Evolutionary conservation across 352 stramenopile species (phyloP).

Genomic region (Pythium angustatum): DNA sequence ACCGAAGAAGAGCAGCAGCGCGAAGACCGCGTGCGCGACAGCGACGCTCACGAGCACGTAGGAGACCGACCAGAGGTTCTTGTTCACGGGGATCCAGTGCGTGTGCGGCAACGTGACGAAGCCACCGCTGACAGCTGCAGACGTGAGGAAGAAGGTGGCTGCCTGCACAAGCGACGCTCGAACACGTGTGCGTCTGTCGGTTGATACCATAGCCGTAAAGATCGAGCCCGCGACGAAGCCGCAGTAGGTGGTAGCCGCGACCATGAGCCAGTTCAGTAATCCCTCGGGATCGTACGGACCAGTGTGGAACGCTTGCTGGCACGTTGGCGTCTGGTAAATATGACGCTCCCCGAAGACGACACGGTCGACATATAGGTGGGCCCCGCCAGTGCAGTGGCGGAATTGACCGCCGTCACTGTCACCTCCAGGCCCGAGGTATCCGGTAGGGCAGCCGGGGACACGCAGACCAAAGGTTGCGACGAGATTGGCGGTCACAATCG

Average conservation of each 20-base stretch:
- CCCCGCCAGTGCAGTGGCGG: slow-evolving; percentile 74
- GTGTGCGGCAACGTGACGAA: slow-evolving; percentile 10
- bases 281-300: slow-evolving; percentile 79
- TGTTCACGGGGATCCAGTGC: slow-evolving; percentile 73
- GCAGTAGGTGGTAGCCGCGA: slow-evolving; percentile 56
- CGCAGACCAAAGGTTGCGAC: slow-evolving; percentile 47
- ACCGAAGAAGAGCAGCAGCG: slow-evolving; percentile 14
- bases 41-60: slow-evolving; percentile 59
- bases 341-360: slow-evolving; percentile 59
- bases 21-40: slow-evolving; percentile 33
- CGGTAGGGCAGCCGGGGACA: slow-evolving; percentile 68
- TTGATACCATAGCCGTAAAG: slow-evolving; percentile 21
- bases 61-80: slow-evolving; percentile 83
- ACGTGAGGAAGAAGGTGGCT: background rate
- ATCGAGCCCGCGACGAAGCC: slow-evolving; percentile 55
- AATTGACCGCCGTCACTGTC: slow-evolving; percentile 40
- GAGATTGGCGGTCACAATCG: slow-evolving; percentile 53
- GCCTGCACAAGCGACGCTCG: background rate
- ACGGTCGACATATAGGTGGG: slow-evolving; percentile 70
- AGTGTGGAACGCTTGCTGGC: slow-evolving; percentile 51
- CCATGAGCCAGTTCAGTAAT: slow-evolving; percentile 76
- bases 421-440: slow-evolving; percentile 75
- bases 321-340: slow-evolving; percentile 70
- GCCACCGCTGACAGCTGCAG: slow-evolving; percentile 9
- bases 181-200: background rate